These are phyloP conservation scores for Colletotrichum liriopes DNA, from an alignment of 2,329 filamentous ascomycete genomes.

Conservation along the genomic window DNA sequence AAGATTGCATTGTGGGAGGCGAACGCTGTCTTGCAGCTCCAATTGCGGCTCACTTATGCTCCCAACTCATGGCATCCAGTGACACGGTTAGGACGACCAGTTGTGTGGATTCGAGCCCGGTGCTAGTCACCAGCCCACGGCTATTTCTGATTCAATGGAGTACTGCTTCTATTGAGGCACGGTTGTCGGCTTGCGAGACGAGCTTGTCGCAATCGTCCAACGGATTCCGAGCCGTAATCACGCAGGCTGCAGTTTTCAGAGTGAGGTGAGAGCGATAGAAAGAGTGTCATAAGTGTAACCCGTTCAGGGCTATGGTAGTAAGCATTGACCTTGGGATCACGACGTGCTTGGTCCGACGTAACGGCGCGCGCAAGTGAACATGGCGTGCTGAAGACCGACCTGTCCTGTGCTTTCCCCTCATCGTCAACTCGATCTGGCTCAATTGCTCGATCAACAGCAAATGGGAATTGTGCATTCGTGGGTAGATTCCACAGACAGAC, in stretches of 20 bases:
- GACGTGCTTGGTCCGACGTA: background rate
- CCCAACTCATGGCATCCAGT: background rate
- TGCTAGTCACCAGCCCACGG: background rate
- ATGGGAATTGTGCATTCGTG: background rate
- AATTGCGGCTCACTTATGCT: conserved; percentile 13
- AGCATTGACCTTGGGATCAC: background rate
- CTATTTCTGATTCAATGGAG: background rate
- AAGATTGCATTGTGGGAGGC: conserved; percentile 23
- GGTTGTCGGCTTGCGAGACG: background rate
- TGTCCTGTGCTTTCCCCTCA: background rate
- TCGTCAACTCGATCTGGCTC: background rate
- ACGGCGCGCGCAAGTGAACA: too few species aligned
- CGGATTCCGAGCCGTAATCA: background rate
- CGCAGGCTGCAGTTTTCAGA: background rate
- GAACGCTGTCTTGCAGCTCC: background rate
- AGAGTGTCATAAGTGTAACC: background rate
- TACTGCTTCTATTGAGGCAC: background rate
- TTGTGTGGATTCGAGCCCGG: background rate
- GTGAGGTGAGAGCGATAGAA: background rate
- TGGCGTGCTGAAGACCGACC: background rate
- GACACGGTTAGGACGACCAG: background rate
- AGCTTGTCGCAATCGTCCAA: too few species aligned
- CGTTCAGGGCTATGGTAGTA: background rate
- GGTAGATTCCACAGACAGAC: background rate
- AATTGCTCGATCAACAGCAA: background rate